These are phyloP conservation scores for Podospora pseudopauciseta DNA, from an alignment of 495 filamentous ascomycete genomes.

Conservation along the genomic window DNA sequence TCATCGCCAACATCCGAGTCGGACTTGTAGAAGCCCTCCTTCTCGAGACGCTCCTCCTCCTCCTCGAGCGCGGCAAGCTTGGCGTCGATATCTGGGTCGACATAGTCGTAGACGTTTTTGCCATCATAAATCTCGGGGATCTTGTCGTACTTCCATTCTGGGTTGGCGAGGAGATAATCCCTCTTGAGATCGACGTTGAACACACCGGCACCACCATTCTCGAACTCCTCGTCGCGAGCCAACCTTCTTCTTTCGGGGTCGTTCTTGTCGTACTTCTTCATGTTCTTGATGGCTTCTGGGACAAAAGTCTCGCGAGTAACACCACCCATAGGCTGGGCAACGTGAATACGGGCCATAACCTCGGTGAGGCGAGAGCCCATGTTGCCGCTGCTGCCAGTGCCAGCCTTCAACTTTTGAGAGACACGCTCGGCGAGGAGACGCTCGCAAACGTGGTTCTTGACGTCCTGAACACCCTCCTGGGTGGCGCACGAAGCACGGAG, in stretches of 20 bases:
- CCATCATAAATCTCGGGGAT: slow-evolving; percentile 87
- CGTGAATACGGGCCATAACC: slow-evolving; percentile 89
- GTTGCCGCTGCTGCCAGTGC: slow-evolving; percentile 66
- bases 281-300: slow-evolving; percentile 73
- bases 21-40: slow-evolving; percentile 73
- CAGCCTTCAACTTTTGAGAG: slow-evolving; percentile 90
- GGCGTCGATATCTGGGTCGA: slow-evolving; percentile 92
- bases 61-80: slow-evolving; percentile 89
- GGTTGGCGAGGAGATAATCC: slow-evolving; percentile 77
- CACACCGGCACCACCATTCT: slow-evolving; percentile 90
- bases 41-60: slow-evolving; percentile 87
- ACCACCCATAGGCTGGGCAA: slow-evolving; percentile 85
- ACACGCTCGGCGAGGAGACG: slow-evolving; percentile 87
- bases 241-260: slow-evolving; percentile 77
- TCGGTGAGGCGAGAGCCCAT: slow-evolving; percentile 77
- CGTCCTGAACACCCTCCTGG: slow-evolving; percentile 85
- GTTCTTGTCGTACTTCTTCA: slow-evolving; percentile 83
- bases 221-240: slow-evolving; percentile 84
- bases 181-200: slow-evolving; percentile 88
- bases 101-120: slow-evolving; percentile 93
- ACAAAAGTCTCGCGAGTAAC: slow-evolving; percentile 76
- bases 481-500: slow-evolving; percentile 92
- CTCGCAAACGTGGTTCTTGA: slow-evolving; percentile 94
- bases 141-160: slow-evolving; percentile 93
- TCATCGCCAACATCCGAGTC: slow-evolving; percentile 68